Conservation (phyloP, 805 yeast genomes). For the Candida montana region DNA sequence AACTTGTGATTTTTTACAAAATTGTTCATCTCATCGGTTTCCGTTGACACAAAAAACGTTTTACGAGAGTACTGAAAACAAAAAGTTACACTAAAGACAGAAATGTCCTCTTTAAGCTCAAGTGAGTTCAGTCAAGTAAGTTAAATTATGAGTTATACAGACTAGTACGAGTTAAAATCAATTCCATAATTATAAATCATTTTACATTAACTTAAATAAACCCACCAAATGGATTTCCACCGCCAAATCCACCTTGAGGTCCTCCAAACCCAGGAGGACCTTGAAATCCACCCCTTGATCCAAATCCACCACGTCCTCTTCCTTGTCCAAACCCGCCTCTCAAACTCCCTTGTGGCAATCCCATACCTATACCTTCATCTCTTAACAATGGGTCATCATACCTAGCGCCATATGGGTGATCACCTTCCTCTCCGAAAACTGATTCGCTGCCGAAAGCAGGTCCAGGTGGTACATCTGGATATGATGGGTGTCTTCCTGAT, state of each 20-base stretch:
- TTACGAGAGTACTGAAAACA: too few species aligned
- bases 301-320: neutral
- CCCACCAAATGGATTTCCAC: constrained; percentile 9
- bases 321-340: neutral
- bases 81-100: too few species aligned
- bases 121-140: too few species aligned
- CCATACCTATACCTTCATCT: constrained; percentile 9
- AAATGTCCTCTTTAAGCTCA: too few species aligned
- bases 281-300: neutral
- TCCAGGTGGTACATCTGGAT: too few species aligned
- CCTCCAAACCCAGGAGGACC: neutral
- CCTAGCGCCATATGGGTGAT: constrained; percentile 4
- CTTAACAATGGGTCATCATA: constrained; percentile 5
- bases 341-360: constrained; percentile 9
- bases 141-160: too few species aligned
- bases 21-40: too few species aligned
- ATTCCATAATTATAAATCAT: too few species aligned
- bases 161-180: too few species aligned
- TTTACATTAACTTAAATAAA: neutral
- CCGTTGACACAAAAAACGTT: neutral
- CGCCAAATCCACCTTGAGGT: neutral
- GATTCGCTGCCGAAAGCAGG: too few species aligned
- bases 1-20: too few species aligned
- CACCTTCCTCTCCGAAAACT: neutral
- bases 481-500: too few species aligned